Evolutionary conservation across 1,139 yeast species (phyloP).

Genomic region (Kodamaea alishanica): DNA sequence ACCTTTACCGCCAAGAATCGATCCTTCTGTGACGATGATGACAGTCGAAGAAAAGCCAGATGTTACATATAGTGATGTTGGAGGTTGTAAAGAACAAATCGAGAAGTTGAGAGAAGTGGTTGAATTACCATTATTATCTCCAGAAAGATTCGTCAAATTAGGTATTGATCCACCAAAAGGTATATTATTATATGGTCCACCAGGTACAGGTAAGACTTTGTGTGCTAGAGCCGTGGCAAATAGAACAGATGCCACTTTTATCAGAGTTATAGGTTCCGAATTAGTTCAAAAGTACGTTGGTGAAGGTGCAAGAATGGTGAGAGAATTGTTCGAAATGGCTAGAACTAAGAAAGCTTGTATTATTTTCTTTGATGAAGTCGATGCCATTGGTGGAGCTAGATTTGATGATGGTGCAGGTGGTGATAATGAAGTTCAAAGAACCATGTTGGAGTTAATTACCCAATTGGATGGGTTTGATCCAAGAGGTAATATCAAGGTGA

Average conservation of each 20-base stretch:
- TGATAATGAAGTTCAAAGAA: constrained; percentile 97
- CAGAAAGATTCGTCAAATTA: constrained; percentile 91
- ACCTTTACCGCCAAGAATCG: constrained; percentile 96
- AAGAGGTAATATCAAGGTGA: constrained; percentile 95
- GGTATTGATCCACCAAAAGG: constrained; percentile 99
- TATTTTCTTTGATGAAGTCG: constrained; percentile 93
- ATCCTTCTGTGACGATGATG: constrained; percentile 99
- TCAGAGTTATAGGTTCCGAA: constrained; percentile 96
- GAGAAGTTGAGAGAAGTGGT: constrained; percentile 97
- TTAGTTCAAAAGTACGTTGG: constrained; percentile 97
- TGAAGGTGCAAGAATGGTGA: constrained; percentile 99
- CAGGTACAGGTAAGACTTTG: constrained; percentile 96
- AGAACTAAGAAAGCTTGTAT: constrained; percentile 96
- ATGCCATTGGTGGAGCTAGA: constrained; percentile 98
- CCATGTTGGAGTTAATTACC: constrained; percentile 96
- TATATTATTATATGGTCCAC: constrained; percentile 92
- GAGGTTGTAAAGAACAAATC: constrained; percentile 97
- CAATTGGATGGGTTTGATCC: constrained; percentile 98
- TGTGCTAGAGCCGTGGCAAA: constrained; percentile 99
- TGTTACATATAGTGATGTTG: constrained; percentile 86
- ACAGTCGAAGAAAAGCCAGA: constrained; percentile 98
- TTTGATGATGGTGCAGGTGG: constrained; percentile 99
- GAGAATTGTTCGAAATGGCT: constrained; percentile 98
- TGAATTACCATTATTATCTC: constrained; percentile 88
- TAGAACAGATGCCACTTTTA: constrained; percentile 97